A percentile compares a stretch with the other conserved stretches of the same genome.
Evolutionary conservation across 352 stramenopile genomes (phyloP).

Genomic region (Pythium pectinolyticum): DNA sequence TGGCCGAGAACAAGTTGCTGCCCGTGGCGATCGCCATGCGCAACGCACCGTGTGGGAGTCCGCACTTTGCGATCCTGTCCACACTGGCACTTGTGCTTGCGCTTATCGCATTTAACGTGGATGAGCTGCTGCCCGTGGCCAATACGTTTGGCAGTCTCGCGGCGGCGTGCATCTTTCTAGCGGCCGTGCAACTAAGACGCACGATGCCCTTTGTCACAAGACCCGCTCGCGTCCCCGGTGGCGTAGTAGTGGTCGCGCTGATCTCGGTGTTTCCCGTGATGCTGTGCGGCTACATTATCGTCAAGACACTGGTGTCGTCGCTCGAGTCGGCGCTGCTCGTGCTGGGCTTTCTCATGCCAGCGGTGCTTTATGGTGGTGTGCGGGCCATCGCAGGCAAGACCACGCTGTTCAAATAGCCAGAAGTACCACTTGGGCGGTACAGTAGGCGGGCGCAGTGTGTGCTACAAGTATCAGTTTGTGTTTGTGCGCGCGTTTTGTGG

Average conservation of each 20-base stretch:
- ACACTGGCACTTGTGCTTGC: constrained; percentile 14
- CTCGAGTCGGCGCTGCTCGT: constrained; percentile 5
- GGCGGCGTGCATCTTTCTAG: constrained; percentile 74
- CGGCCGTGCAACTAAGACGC: constrained; percentile 79
- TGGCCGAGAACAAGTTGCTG: constrained; percentile 77
- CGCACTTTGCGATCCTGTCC: constrained; percentile 29
- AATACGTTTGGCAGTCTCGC: constrained; percentile 81
- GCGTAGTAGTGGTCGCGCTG: constrained; percentile 7
- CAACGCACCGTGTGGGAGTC: constrained; percentile 22
- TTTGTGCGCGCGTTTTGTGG: no score
- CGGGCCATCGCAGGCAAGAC: constrained; percentile 9
- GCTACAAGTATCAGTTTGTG: no score
- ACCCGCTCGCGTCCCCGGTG: constrained; percentile 32
- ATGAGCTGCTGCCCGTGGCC: constrained; percentile 67
- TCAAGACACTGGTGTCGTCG: constrained; percentile 18
- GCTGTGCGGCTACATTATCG: constrained; percentile 21
- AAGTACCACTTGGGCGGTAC: not conserved
- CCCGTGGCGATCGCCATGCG: constrained; percentile 67
- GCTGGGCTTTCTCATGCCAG: constrained; percentile 12
- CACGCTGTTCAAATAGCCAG: constrained; percentile 7
- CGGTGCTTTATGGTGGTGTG: constrained; percentile 4
- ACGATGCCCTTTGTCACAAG: constrained; percentile 40
- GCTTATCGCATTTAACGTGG: constrained; percentile 36
- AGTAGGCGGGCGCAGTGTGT: no score
- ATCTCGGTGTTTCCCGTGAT: constrained; percentile 14